Conservation (phyloP, 148 eudicot genomes). For the Chenopodium album region DNA sequence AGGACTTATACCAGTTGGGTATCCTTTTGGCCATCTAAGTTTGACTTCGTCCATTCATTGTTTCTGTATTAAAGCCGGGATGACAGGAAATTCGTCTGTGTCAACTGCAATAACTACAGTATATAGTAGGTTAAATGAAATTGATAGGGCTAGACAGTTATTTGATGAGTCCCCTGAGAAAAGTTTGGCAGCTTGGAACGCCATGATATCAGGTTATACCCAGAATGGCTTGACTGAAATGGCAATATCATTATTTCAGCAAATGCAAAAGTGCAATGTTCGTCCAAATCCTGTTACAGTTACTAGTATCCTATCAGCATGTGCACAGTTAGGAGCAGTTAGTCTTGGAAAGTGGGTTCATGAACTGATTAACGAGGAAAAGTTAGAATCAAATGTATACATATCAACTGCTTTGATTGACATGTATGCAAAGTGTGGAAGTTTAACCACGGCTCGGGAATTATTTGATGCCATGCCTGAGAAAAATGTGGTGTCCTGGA, state of each 20-base stretch:
- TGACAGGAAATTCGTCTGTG: conserved; percentile 48
- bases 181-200: conserved; percentile 75
- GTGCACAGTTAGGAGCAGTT: conserved; percentile 77
- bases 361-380: conserved; percentile 47
- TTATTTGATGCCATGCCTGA: conserved; percentile 52
- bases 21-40: conserved; percentile 57
- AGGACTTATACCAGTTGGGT: conserved; percentile 61
- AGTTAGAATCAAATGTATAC: conserved; percentile 49
- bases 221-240: conserved; percentile 65
- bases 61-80: conserved; percentile 51
- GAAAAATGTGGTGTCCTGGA: conserved; percentile 80
- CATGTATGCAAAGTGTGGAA: conserved; percentile 89
- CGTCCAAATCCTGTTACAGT: conserved; percentile 69
- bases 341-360: conserved; percentile 78
- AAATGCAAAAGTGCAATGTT: conserved; percentile 58
- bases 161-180: conserved; percentile 64
- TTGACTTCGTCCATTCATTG: conserved; percentile 48
- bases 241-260: conserved; percentile 63
- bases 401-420: conserved; percentile 75
- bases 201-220: conserved; percentile 86
- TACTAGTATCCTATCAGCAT: conserved; percentile 72
- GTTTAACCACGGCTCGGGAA: conserved; percentile 48
- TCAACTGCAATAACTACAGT: conserved; percentile 74
- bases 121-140: conserved; percentile 62
- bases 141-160: conserved; percentile 58